phyloP scores from a whole-genome alignment of 139 green algal species.

The Micromonas commoda region DNA sequence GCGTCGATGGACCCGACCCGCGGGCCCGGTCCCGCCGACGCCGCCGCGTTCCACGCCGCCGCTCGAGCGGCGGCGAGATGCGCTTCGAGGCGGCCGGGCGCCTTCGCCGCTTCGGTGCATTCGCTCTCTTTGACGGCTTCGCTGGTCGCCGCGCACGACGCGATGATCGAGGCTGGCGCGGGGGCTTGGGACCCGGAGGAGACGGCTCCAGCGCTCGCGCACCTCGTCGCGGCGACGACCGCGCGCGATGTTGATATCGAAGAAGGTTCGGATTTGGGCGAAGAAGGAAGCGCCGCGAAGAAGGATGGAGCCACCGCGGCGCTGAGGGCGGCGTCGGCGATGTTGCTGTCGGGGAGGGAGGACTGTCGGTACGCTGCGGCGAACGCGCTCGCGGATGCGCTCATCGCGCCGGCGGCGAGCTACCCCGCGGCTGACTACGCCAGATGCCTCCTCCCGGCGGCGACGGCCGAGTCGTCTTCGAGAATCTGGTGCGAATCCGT shows the following conservation, averaged over 20 bases:
- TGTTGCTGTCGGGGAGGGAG: background rate
- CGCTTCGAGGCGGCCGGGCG: too few relatives aligned
- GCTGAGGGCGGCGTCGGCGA: background rate
- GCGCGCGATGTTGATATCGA: too few relatives aligned
- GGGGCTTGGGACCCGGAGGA: background rate
- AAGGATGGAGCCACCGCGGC: background rate
- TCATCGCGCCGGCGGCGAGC: background rate
- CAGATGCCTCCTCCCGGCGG: background rate
- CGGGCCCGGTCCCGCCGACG: too few relatives aligned
- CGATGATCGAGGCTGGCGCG: background rate
- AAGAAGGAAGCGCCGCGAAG: background rate
- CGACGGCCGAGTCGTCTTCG: background rate
- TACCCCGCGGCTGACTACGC: background rate
- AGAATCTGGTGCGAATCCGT: too few relatives aligned
- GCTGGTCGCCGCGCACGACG: too few relatives aligned
- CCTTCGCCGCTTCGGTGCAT: too few relatives aligned
- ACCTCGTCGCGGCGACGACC: background rate
- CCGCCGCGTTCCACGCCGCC: too few relatives aligned
- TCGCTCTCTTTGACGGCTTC: too few relatives aligned
- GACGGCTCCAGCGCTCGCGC: background rate
- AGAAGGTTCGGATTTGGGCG: background rate
- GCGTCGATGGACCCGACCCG: too few relatives aligned
- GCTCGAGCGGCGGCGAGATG: too few relatives aligned
- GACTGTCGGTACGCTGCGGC: background rate
- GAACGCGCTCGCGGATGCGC: background rate